Conservation (phyloP, 73 alveolate species). For the Paraurostyla sp. region DNA sequence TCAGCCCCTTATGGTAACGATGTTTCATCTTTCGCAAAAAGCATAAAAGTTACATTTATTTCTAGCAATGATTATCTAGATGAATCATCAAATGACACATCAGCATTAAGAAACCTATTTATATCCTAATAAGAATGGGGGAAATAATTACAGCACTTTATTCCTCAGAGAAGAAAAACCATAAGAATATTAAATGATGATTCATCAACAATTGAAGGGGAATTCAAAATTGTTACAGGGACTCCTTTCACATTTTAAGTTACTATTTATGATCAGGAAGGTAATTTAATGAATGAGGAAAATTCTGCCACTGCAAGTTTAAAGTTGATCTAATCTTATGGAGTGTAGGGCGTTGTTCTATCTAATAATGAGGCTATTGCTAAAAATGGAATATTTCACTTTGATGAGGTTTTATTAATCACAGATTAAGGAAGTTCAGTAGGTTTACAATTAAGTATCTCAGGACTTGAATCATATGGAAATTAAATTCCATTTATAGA, state of each 20-base stretch:
- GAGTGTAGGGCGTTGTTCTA: background rate
- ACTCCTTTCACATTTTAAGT: background rate
- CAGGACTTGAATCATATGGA: background rate
- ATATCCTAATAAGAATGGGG: too few relatives aligned
- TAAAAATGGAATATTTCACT: conserved; percentile 6
- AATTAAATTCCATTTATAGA: background rate
- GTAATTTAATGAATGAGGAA: background rate
- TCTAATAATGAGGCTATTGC: background rate
- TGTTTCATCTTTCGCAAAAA: background rate
- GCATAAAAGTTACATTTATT: background rate
- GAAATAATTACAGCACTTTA: too few relatives aligned
- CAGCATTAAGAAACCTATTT: too few relatives aligned
- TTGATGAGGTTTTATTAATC: background rate
- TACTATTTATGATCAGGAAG: conserved; percentile 5
- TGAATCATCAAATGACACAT: too few relatives aligned
- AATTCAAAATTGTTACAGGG: too few relatives aligned
- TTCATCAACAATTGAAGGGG: background rate
- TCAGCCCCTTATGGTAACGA: conserved; percentile 2
- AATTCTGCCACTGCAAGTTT: background rate
- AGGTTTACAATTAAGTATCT: background rate
- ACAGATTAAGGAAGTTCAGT: background rate
- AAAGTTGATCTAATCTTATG: too few relatives aligned
- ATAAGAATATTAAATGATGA: background rate
- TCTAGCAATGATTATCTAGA: background rate
- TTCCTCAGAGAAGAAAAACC: too few relatives aligned